Evolutionary conservation across 305 asterid genomes (phyloP).

Genomic region (Fraxinus paxiana): DNA sequence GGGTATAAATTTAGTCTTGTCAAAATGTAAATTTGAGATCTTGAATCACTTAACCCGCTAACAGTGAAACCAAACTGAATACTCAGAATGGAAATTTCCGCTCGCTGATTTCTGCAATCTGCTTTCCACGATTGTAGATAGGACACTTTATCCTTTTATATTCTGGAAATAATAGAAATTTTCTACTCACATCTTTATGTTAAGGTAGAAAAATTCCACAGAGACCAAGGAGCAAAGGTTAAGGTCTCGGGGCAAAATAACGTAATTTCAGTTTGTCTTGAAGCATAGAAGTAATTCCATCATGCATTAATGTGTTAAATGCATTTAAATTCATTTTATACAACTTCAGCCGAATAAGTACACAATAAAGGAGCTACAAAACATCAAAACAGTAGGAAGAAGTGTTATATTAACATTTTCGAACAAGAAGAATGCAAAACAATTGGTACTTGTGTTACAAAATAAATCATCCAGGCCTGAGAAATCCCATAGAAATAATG

Average conservation of each 20-base stretch:
- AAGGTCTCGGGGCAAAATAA: background rate
- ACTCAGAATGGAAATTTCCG: background rate
- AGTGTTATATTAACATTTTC: background rate
- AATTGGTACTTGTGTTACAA: background rate
- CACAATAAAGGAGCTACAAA: background rate
- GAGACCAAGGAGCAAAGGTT: background rate
- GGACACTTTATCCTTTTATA: background rate
- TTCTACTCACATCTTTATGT: background rate
- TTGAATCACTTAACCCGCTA: background rate
- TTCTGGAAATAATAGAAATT: background rate
- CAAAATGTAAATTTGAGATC: background rate
- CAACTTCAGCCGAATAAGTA: background rate
- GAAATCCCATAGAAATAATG: background rate
- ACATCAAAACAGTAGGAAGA: background rate
- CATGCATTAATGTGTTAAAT: background rate
- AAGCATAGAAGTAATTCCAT: background rate
- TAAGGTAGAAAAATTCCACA: background rate
- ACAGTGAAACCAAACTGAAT: background rate
- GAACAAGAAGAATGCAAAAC: background rate
- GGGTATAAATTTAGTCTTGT: background rate
- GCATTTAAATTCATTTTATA: background rate
- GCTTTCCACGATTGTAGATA: background rate
- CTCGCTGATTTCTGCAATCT: background rate
- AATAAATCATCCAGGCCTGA: background rate
- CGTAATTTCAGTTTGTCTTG: background rate